Base-by-base conservation (phyloP, 352 stramenopile genomes). In the Pythium folliculosum region DNA sequence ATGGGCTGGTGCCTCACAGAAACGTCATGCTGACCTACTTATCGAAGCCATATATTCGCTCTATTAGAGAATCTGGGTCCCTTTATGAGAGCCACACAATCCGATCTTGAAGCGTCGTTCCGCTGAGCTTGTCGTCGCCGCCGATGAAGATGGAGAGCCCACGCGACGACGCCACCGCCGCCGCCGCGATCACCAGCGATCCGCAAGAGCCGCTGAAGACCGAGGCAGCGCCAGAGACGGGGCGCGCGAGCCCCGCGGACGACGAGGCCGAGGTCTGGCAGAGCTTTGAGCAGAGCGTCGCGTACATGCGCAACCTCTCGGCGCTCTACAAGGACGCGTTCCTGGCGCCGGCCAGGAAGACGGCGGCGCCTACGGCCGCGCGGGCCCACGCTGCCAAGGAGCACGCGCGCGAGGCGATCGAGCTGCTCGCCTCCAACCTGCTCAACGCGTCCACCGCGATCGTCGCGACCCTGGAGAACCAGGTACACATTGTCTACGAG, bases 341-440 rank as follows among this genome's bases (percentile, higher is more conserved):
- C 38, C 55, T 67, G 2, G 14, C 40, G 6, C 2, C 40, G 40
- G 37, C 32, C 3, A 56, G 23, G 0, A 61, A 44, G 35, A 61
- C 23, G 30, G 38, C 49, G 2, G 57, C 54, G 21, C 52, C 77
- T 59, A 73, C 77, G 4, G 73, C 76, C 54, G 47, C 69, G 32
- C 78, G 82, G 32, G 23, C 88, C 60, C 63, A 85, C 30, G 74
- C 79, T 43, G 79, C 73, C 22, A 77, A 77, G 52, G 66, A 72
- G 7, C 81, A 90, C 53, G 69, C 79, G 14, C 74, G 78, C 23
- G 73, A 90, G 54, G 81, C 73, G 9, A 63, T 90, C 9, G 78
- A 88, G 56, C 63, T 90, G 37, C 74, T 88, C 14, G 77, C 77
- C n/a, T 83, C 79, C 12, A 90, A 88, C 49, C 25, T 90, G 38